Conservation (phyloP, 352 stramenopile genomes). For the Phytopythium cucurbitacearum region DNA sequence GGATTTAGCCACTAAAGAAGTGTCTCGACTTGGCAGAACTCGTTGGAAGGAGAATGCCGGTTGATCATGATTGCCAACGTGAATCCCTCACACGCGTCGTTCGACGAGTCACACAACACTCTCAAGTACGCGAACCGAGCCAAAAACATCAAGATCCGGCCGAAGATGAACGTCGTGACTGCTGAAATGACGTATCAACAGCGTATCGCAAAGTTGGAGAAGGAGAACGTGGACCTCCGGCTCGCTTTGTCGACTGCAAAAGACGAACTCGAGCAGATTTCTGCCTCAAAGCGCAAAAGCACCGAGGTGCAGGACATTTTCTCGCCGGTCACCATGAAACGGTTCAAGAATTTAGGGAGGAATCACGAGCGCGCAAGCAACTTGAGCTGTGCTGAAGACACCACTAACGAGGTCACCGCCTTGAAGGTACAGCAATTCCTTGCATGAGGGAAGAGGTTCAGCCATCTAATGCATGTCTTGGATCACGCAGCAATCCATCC, state of each 20-base stretch:
- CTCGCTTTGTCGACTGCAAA: constrained; percentile 19
- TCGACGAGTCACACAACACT: constrained; percentile 89
- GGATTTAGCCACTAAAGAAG: background rate
- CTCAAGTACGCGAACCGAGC: constrained; percentile 87
- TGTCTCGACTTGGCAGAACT: constrained; percentile 34
- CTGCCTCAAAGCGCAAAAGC: no score
- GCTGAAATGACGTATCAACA: constrained; percentile 62
- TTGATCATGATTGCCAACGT: constrained; percentile 91
- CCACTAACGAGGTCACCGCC: no score
- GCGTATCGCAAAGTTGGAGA: constrained; percentile 50
- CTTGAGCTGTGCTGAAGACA: no score
- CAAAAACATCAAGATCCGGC: constrained; percentile 90
- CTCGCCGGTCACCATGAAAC: no score
- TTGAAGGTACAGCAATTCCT: no score
- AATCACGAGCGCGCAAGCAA: no score
- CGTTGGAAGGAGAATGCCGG: constrained; percentile 85
- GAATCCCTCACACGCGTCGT: constrained; percentile 64
- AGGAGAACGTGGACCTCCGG: constrained; percentile 42
- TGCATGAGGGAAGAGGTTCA: no score
- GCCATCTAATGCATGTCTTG: no score
- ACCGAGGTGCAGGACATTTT: no score
- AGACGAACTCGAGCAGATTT: no score
- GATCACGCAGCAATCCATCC: no score
- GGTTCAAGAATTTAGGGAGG: no score
- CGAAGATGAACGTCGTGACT: constrained; percentile 80